Base-by-base conservation (phyloP, 305 asterid genomes). In the Andrographis paniculata region DNA sequence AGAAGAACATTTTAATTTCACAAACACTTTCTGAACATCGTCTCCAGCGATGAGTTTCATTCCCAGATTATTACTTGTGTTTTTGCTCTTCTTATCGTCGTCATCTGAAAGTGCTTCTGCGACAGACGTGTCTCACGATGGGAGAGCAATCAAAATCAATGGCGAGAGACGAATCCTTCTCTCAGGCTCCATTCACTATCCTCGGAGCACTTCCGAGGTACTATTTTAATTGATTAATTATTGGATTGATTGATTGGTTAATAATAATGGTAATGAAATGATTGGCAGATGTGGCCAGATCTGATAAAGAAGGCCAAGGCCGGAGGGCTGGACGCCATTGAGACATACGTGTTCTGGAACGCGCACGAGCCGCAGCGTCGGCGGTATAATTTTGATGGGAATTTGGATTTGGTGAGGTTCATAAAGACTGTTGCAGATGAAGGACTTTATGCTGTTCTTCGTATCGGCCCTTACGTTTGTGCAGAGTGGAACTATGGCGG, bases 401-500 rank as follows among this genome's bases (percentile, higher is more conserved):
- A 77, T 48, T 45, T 66, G 52, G 92, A 82, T 61, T 68, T 85
- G 1, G 40, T 82, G 17, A 74, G 76, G 63, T 85, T 85, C 45
- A 30, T 85, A 11, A 74, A 85, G 52, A 70, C 81, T 0, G 41
- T 82, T 27, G 80, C 67, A 28, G 59, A 68, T 5, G 70, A 56
- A 30, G 95, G 91, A 1, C 87, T 85, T 18, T 75, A 61, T n/a
- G 64, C 72, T 12, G 65, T 85, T 40, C 83, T 85, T 44, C 79
- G 95, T 5, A 82, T 86, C 50, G 95, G 95, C 16, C 95, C 95
- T 0, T 86, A 86, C 42, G 81, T 65, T 55, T 85, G 95, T 47
- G 95, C 93, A 0, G 95, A 84, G 46, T 81, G 93, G 93, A 76
- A 76, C 39, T 85, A 68, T 24, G 95, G 88, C 87, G 96, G 96